These are phyloP conservation scores for Eucalyptus pauciflora DNA, from an alignment of 345 rosid species.

Conservation along the genomic window DNA sequence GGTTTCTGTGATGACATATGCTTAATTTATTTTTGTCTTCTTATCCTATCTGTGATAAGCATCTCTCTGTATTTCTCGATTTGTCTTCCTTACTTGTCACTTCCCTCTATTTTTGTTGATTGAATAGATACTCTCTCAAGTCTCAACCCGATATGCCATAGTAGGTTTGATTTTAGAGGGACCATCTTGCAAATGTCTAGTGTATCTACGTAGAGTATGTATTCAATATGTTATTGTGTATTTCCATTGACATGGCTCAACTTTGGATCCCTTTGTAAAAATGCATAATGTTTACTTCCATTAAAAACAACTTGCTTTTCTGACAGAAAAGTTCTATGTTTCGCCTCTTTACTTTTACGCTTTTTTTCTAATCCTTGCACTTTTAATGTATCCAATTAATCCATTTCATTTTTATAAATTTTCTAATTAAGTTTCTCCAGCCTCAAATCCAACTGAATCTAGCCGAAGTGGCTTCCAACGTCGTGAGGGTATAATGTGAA, in stretches of 20 bases:
- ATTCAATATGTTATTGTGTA: neutral
- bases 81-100: neutral
- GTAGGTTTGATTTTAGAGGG: neutral
- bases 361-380: neutral
- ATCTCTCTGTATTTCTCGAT: neutral
- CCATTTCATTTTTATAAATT: neutral
- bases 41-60: neutral
- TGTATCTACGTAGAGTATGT: neutral
- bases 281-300: neutral
- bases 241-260: neutral
- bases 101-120: neutral
- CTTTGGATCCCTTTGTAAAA: neutral
- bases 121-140: neutral
- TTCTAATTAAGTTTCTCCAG: fast-evolving
- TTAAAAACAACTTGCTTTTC: neutral
- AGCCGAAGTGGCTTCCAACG: neutral
- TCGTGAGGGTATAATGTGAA: neutral
- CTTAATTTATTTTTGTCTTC: neutral
- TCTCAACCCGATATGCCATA: too few species aligned
- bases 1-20: neutral
- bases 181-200: neutral
- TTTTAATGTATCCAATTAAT: neutral
- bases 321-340: fast-evolving
- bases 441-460: neutral
- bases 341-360: neutral